Evolutionary conservation across 371 early-diverging fungal genomes (phyloP).

Genomic region (Neoconidiobolus thromboides): DNA sequence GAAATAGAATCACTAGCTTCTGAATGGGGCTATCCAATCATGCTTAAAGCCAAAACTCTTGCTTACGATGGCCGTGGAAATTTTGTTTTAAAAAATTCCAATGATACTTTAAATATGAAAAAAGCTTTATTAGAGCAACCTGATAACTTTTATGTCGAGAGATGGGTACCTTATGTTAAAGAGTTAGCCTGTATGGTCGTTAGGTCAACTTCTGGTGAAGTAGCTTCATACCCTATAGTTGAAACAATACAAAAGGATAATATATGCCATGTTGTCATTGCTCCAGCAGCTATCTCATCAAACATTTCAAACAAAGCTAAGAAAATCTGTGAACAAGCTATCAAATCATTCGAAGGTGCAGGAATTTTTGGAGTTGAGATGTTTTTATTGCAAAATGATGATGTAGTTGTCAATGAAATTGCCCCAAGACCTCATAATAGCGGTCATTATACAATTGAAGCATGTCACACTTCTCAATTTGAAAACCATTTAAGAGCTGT

Average conservation of each 20-base stretch:
- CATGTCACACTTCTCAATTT: conserved; percentile 88
- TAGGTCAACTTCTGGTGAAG: conserved; percentile 51
- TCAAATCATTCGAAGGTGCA: conserved; percentile 56
- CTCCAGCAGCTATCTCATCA: conserved; percentile 70
- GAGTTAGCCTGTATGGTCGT: conserved; percentile 95
- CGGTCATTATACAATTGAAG: conserved; percentile 94
- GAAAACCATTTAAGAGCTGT: conserved; percentile 94
- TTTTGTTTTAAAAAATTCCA: conserved; percentile 36
- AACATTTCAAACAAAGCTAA: conserved; percentile 40
- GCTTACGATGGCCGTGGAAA: conserved; percentile 97
- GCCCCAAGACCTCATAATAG: conserved; percentile 97
- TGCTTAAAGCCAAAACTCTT: conserved; percentile 78
- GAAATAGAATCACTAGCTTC: conserved; percentile 27
- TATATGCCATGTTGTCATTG: conserved; percentile 84
- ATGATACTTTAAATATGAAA: conserved; percentile 26
- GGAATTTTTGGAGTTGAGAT: conserved; percentile 94
- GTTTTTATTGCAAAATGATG: conserved; percentile 73
- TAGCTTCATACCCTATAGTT: conserved; percentile 74
- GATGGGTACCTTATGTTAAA: conserved; percentile 76
- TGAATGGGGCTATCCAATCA: conserved; percentile 72
- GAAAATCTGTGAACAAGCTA: conserved; percentile 63
- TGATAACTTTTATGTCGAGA: conserved; percentile 67
- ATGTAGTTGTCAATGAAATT: conserved; percentile 79
- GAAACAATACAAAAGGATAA: conserved; percentile 90
- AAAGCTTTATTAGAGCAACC: conserved; percentile 22